A percentile compares a stretch with the other conserved stretches of the same genome.
Conservation (phyloP, 179 eudicot genomes). For the Monotropa hypopitys region DNA sequence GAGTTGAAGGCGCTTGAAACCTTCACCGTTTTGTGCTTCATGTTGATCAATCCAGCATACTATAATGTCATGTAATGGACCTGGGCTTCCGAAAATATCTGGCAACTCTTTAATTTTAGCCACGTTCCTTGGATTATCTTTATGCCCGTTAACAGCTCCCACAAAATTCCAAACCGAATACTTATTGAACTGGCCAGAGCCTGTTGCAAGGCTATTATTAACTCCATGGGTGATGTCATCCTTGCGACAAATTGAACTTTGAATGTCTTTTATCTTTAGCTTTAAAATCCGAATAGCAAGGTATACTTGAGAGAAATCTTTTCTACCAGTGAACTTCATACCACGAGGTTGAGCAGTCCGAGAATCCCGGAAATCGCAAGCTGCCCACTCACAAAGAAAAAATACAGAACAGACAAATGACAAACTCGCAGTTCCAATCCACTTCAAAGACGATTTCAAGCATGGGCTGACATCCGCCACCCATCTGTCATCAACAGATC, state of each 20-base stretch:
- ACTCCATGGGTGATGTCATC: conserved; percentile 11
- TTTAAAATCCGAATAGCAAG: conserved; percentile 64
- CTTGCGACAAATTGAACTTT: conserved; percentile 25
- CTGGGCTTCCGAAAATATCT: conserved; percentile 66
- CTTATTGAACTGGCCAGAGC: conserved; percentile 14
- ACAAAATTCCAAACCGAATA: conserved; percentile 12
- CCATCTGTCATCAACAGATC: conserved; percentile 59
- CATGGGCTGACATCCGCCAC: conserved; percentile 61
- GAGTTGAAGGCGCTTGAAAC: conserved; percentile 61
- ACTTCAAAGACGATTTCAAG: conserved; percentile 59
- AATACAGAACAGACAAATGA: conserved; percentile 68
- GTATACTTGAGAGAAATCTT: conserved; percentile 72
- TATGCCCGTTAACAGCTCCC: conserved; percentile 3
- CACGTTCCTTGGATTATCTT: conserved; percentile 12
- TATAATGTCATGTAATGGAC: conserved; percentile 77
- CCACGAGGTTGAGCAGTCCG: conserved; percentile 47
- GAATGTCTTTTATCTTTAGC: conserved; percentile 47
- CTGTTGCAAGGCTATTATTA: conserved; percentile 7
- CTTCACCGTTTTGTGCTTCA: conserved; percentile 61
- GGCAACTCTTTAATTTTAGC: conserved; percentile 25
- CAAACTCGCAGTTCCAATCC: conserved; percentile 45
- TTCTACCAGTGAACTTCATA: conserved; percentile 68
- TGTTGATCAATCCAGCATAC: conserved; percentile 97
- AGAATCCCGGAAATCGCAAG: conserved; percentile 76
- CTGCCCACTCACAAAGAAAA: conserved; percentile 95